A percentile compares a stretch with the other conserved stretches of the same genome.
Conservation (phyloP, 2,329 filamentous ascomycete species). For the Colletotrichum sp. region DNA sequence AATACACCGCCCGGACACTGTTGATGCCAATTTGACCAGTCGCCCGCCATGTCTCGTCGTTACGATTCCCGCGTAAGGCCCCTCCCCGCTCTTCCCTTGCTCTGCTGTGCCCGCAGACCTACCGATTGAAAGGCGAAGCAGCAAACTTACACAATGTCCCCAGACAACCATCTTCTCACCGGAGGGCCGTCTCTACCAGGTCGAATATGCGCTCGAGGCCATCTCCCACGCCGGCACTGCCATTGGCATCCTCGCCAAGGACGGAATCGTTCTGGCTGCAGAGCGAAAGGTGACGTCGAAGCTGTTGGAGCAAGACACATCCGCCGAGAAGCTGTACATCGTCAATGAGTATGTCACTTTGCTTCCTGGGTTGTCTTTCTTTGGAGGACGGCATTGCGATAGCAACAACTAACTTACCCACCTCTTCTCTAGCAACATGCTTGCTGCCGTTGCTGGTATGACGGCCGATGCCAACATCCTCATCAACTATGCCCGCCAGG, state of each 20-base stretch:
- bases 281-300: slow-evolving; percentile 99
- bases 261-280: slow-evolving; percentile 97
- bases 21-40: background rate
- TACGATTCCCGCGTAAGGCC: slow-evolving; percentile 90
- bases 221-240: slow-evolving; percentile 98
- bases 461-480: slow-evolving; percentile 99
- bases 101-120: slow-evolving; percentile 19
- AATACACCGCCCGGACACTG: background rate
- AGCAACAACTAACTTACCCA: background rate
- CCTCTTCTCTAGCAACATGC: slow-evolving; percentile 85
- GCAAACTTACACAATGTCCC: slow-evolving; percentile 24
- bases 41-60: slow-evolving; percentile 82
- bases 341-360: slow-evolving; percentile 81
- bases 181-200: slow-evolving; percentile 97
- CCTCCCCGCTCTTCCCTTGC: slow-evolving; percentile 26
- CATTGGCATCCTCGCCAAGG: slow-evolving; percentile 94
- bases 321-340: slow-evolving; percentile 99
- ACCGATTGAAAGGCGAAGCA: background rate
- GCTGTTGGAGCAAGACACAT: slow-evolving; percentile 98
- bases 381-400: background rate
- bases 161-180: slow-evolving; percentile 99
- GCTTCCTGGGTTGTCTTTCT: background rate
- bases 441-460: slow-evolving; percentile 98
- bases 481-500: slow-evolving; percentile 98
- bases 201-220: slow-evolving; percentile 98